Conservation (phyloP, 1,139 yeast genomes). For the Blastobotrys indianensis region DNA sequence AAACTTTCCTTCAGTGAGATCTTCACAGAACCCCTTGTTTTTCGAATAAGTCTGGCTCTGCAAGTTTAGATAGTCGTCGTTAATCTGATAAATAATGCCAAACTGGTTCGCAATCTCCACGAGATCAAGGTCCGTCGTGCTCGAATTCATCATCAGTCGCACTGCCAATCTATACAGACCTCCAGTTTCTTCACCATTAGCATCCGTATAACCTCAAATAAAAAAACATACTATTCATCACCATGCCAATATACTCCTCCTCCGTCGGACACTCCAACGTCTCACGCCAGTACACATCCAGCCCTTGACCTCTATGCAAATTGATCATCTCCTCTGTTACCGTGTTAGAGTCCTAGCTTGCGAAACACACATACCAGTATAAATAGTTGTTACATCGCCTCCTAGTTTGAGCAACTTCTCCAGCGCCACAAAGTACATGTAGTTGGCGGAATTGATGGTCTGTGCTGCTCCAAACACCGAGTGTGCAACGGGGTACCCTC, state of each 20-base stretch:
- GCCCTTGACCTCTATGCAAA: slow-evolving; percentile 83
- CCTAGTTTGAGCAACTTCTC: slow-evolving; percentile 40
- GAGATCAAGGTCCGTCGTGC: slow-evolving; percentile 29
- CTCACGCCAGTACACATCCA: slow-evolving; percentile 87
- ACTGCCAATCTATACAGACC: slow-evolving; percentile 76
- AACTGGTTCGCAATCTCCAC: slow-evolving; percentile 67
- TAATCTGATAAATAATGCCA: slow-evolving; percentile 75
- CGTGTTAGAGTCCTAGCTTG: slow-evolving; percentile 23
- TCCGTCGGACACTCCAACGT: slow-evolving; percentile 56
- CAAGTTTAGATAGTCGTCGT: slow-evolving; percentile 74
- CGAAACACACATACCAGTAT: slow-evolving; percentile 1
- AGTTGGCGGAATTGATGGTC: slow-evolving; percentile 77
- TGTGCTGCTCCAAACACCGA: slow-evolving; percentile 66
- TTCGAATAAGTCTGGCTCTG: slow-evolving; percentile 46
- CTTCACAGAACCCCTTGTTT: slow-evolving; percentile 83
- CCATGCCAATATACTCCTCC: slow-evolving; percentile 70
- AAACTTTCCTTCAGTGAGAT: slow-evolving; percentile 81
- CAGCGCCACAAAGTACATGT: slow-evolving; percentile 72
- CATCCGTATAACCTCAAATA: neutral
- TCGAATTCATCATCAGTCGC: slow-evolving; percentile 47
- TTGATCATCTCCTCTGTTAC: slow-evolving; percentile 64
- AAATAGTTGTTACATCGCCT: slow-evolving; percentile 17
- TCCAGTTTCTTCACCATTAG: slow-evolving; percentile 52
- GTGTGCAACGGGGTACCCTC: slow-evolving; percentile 80
- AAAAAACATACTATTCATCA: slow-evolving; percentile 47